Base-by-base conservation (phyloP, 495 filamentous ascomycete species). In the Penicillium goetzii region DNA sequence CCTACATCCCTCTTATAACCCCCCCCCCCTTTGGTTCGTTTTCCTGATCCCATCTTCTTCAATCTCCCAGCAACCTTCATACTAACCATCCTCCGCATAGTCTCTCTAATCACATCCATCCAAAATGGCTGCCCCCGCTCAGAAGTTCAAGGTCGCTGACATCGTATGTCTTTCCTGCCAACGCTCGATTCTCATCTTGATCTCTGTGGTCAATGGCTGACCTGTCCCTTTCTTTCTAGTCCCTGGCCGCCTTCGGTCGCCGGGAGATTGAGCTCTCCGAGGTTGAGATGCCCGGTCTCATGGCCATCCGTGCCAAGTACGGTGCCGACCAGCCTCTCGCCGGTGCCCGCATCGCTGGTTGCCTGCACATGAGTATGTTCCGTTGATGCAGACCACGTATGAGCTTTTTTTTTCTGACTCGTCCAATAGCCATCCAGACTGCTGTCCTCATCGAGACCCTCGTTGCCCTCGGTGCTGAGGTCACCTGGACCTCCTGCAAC, bases 361-460 rank as follows among this genome's bases (percentile, higher is more conserved):
- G 95, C 81, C 84, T 99, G 70, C 95, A 99, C 88, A 98, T 98
- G 96, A 98, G 89, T 91, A 84, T 58, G 85, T 74, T 40, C 28
- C 15, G 5, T 30, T 45, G 50, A 53, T 21, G 49, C 10, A 63
- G 19, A 59, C 54, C 56, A 36, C 15, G 33, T 40, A 45, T 28
- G 56, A 54, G 23, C 40, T 38, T 26, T 12, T 51, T 38, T 26
- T 12, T 51, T 47, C 41, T 63, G 53, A 80, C 58, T 73, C 50
- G 10, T 56, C 57, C 30, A 60, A 11, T 58, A 91, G 89, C 96
- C 77, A 98, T 99, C 82, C 95, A 99, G 85, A 99, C 95, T 65
- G 95, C 95, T 64, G 95, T 99, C 70, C 88, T 99, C 65, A 99
- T 99, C 74, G 95, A 99, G 88, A 99, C 96, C 59, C 89, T 99